These are phyloP conservation scores for Globisporangium viniferum DNA, from an alignment of 352 stramenopile genomes.

Conservation along the genomic window DNA sequence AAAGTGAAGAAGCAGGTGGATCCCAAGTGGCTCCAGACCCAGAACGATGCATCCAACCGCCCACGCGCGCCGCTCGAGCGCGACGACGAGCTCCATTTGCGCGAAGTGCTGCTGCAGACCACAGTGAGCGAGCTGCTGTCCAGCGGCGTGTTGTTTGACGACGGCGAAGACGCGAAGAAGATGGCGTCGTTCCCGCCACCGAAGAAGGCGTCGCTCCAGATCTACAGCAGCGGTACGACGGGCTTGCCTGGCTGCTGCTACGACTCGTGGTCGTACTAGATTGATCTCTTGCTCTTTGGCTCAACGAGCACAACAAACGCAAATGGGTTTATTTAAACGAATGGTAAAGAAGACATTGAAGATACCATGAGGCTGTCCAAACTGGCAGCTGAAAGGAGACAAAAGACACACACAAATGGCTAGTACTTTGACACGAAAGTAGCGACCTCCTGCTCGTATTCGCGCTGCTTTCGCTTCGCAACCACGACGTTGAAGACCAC, in stretches of 20 bases:
- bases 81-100: slow-evolving; percentile 41
- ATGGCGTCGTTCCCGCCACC: slow-evolving; percentile 23
- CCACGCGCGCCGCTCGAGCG: slow-evolving; percentile 43
- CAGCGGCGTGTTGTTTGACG: slow-evolving; percentile 42
- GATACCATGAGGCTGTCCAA: background rate
- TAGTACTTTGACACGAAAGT: slow-evolving; percentile 26
- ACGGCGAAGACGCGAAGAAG: slow-evolving; percentile 26
- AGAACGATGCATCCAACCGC: slow-evolving; percentile 50
- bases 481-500: slow-evolving; percentile 27
- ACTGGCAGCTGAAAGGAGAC: background rate
- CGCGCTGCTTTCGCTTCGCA: slow-evolving; percentile 22
- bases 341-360: background rate
- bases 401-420: background rate
- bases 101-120: slow-evolving; percentile 39
- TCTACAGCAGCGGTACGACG: slow-evolving; percentile 38
- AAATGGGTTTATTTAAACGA: background rate
- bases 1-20: slow-evolving; percentile 71
- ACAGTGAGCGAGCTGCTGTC: slow-evolving; percentile 35
- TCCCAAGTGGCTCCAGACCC: slow-evolving; percentile 51
- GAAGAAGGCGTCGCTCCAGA: slow-evolving; percentile 17
- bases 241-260: slow-evolving; percentile 56
- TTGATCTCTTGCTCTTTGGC: background rate
- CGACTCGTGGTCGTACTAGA: slow-evolving; percentile 28
- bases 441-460: slow-evolving; percentile 28
- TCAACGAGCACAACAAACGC: background rate